Evolutionary conservation across 352 stramenopile genomes (phyloP), one percentile per base, ranked within the genome.

Genomic region (Pythium coloratum): DNA sequence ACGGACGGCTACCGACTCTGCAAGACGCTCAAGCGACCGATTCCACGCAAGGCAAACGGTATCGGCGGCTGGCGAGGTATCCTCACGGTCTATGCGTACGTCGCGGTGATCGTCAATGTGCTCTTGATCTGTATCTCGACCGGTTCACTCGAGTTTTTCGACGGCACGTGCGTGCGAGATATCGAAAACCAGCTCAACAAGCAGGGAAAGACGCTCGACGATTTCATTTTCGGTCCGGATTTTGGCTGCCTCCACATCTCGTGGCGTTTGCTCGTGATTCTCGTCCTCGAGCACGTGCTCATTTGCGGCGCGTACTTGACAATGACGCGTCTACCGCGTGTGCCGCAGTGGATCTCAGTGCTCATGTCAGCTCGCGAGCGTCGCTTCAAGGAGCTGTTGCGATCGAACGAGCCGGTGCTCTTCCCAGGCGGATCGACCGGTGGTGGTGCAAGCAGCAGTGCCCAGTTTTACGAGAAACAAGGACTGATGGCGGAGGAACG

Each of bases 81-180:
- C 13, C 67, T 81, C 26, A 74, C 70, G 3, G 67, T 73, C 0
- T 76, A 77, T 46, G 74, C 74, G 2, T 81, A 75, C 47, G 62
- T 76, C 12, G 74, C 66, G 9, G 74, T 81, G 1, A 75, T 81
- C 57, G 74, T 81, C 3, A 79, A 79, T n/a, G 72, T 79, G 12
- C 59, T 76, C 6, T 42, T 81, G 20, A 63, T 81, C 6, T 81
- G 71, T 34, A 76, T 81, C 40, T 81, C 74, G 26, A 81, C 74
- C 6, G 74, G 74, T 5, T 72, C 71, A 13, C 57, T 77, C 28
- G 74, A 81, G 55, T 81, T 81, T 64, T 81, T 76, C 60, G 62
- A 70, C 18, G 36, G 32, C 12, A 54, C 64, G 14, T 81, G 74
- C 59, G 66, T 79, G 26, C 61, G 70, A 8, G 72, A 79, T 26